phyloP scores from a whole-genome alignment of 2,329 filamentous ascomycete genomes.

The Fusarium cicatricum region DNA sequence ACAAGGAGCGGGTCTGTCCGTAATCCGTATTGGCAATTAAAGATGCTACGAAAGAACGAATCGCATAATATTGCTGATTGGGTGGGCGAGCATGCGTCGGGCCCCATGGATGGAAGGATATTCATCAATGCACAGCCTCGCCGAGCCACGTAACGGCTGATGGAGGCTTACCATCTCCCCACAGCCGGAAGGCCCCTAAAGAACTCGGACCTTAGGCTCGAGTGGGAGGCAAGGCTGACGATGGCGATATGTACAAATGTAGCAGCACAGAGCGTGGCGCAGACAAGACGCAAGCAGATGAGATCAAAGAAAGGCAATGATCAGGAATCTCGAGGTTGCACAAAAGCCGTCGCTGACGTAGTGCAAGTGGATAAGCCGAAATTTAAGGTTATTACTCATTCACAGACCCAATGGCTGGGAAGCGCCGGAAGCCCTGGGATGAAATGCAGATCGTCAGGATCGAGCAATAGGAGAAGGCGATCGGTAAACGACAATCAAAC shows the following conservation, averaged over 20 bases:
- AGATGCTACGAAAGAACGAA: not conserved
- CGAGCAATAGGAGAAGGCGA: constrained; percentile 8
- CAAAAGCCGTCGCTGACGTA: constrained; percentile 4
- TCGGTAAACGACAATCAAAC: not conserved
- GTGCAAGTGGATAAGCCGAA: not conserved
- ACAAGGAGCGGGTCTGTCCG: not conserved
- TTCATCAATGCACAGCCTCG: constrained; percentile 36
- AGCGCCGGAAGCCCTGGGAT: constrained; percentile 3
- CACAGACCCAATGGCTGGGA: constrained; percentile 12
- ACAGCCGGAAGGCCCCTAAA: constrained; percentile 1
- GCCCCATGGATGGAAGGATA: not conserved
- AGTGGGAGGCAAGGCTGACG: constrained; percentile 3
- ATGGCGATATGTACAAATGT: not conserved
- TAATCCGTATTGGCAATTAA: constrained; percentile 22
- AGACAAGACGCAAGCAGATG: not conserved
- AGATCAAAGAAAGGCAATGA: not conserved
- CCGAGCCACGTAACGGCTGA: constrained; percentile 25
- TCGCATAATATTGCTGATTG: not conserved
- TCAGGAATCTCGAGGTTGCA: not conserved
- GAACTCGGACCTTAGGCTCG: too few relatives aligned
- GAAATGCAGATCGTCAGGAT: constrained; percentile 23
- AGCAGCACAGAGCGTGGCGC: not conserved
- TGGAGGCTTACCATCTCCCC: not conserved
- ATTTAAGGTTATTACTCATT: constrained; percentile 35
- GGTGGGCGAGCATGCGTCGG: not conserved